phyloP scores from a whole-genome alignment of 1,139 yeast species.

The Nadsonia commutata region DNA sequence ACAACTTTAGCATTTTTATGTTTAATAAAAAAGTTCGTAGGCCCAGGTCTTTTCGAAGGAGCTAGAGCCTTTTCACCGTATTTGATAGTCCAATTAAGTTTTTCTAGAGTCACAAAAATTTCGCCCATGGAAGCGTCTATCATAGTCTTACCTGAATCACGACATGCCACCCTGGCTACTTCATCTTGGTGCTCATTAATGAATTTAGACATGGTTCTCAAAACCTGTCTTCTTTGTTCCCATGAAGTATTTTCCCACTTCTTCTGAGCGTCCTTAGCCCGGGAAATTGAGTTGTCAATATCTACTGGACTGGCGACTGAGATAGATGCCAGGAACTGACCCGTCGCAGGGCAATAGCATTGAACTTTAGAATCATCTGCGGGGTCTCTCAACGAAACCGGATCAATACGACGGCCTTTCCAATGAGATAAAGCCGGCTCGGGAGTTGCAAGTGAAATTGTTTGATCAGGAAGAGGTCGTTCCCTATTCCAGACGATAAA shows the following conservation, averaged over 20 bases:
- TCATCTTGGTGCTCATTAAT: conserved; percentile 72
- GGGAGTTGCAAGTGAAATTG: conserved; percentile 29
- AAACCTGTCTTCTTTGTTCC: conserved; percentile 50
- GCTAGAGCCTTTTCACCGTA: conserved; percentile 63
- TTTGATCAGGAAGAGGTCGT: background rate
- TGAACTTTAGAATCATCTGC: conserved; percentile 58
- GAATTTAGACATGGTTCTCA: conserved; percentile 56
- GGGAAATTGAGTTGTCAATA: conserved; percentile 47
- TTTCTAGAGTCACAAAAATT: conserved; percentile 76
- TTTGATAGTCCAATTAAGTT: conserved; percentile 73
- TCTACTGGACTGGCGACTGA: conserved; percentile 48
- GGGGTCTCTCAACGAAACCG: conserved; percentile 36
- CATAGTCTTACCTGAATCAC: conserved; percentile 93
- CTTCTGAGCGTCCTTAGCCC: conserved; percentile 44
- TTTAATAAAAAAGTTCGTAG: conserved; percentile 66
- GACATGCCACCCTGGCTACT: conserved; percentile 81
- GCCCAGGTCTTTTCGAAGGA: conserved; percentile 73
- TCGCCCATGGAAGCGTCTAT: conserved; percentile 96
- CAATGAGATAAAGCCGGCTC: conserved; percentile 82
- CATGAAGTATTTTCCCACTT: conserved; percentile 47
- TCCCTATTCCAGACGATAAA: background rate
- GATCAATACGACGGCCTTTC: conserved; percentile 72
- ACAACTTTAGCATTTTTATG: conserved; percentile 84
- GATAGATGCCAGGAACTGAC: conserved; percentile 67
- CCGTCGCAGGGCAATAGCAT: conserved; percentile 91